phyloP scores from a whole-genome alignment of 2,329 filamentous ascomycete genomes.

The Fusarium pilosicola region DNA sequence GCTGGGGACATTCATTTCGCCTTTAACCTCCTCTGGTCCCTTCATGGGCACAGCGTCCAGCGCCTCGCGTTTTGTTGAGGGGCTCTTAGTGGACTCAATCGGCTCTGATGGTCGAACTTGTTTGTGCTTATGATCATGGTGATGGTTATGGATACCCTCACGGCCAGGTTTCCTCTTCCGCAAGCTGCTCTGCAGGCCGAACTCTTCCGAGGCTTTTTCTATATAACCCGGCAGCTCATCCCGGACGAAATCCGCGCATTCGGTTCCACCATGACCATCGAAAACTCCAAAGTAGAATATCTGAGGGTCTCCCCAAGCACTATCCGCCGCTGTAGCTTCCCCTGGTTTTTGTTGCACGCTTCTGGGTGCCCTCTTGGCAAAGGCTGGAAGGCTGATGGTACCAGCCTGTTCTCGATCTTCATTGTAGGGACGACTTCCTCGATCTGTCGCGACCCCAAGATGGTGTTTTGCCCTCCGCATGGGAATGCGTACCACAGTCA shows the following conservation, averaged over 20 bases:
- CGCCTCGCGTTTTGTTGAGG: conserved; percentile 40
- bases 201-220: conserved; percentile 79
- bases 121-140: conserved; percentile 36
- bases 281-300: conserved; percentile 98
- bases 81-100: conserved; percentile 18
- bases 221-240: conserved; percentile 90
- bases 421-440: conserved; percentile 88
- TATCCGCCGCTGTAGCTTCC: conserved; percentile 76
- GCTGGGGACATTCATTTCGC: conserved; percentile 50
- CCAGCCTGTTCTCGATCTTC: conserved; percentile 96
- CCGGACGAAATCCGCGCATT: conserved; percentile 87
- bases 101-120: conserved; percentile 13
- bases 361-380: conserved; percentile 83
- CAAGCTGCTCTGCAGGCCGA: conserved; percentile 82
- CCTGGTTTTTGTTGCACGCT: conserved; percentile 63
- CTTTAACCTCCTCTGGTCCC: conserved; percentile 57
- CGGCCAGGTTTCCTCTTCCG: conserved; percentile 54
- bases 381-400: conserved; percentile 91
- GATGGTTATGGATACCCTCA: conserved; percentile 33
- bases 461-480: conserved; percentile 95
- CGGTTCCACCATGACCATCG: conserved; percentile 90
- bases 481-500: conserved; percentile 95
- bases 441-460: conserved; percentile 81
- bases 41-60: conserved; percentile 59
- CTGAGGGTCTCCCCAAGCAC: conserved; percentile 87